These are phyloP conservation scores for Ceratocystiopsis brevicomis DNA, from an alignment of 2,329 filamentous ascomycete species.

Conservation along the genomic window DNA sequence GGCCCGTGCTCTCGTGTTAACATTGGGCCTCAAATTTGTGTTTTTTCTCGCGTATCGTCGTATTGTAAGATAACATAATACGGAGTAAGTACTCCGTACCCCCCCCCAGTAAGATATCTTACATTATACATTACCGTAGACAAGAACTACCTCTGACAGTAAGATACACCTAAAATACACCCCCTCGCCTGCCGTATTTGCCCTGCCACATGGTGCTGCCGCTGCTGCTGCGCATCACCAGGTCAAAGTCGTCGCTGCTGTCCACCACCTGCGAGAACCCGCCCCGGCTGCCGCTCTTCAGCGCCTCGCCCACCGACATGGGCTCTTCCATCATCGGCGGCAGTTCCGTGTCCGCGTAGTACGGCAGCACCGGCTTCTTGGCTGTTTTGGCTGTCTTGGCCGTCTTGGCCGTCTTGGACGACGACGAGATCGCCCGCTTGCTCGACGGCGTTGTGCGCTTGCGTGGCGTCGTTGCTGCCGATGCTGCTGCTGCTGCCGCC, in stretches of 20 bases:
- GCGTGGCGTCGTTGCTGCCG: neutral
- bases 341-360: conserved; percentile 19
- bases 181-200: too few relatives aligned
- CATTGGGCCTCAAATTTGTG: too few relatives aligned
- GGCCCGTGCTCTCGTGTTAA: too few relatives aligned
- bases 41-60: too few relatives aligned
- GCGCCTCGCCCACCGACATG: conserved; percentile 12
- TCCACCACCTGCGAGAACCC: conserved; percentile 5
- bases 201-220: neutral
- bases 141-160: too few relatives aligned
- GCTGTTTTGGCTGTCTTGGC: neutral
- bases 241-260: conserved; percentile 6
- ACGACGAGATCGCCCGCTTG: neutral
- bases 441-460: neutral
- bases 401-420: conserved; percentile 1
- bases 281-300: neutral
- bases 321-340: conserved; percentile 20
- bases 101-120: too few relatives aligned
- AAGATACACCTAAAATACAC: too few relatives aligned
- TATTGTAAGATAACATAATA: too few relatives aligned
- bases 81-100: too few relatives aligned
- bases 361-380: conserved; percentile 17
- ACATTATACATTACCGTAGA: too few relatives aligned
- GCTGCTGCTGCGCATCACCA: neutral
- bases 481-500: neutral